Base-by-base conservation (phyloP, 306 rosid species). In the Hippophae rhamnoides region DNA sequence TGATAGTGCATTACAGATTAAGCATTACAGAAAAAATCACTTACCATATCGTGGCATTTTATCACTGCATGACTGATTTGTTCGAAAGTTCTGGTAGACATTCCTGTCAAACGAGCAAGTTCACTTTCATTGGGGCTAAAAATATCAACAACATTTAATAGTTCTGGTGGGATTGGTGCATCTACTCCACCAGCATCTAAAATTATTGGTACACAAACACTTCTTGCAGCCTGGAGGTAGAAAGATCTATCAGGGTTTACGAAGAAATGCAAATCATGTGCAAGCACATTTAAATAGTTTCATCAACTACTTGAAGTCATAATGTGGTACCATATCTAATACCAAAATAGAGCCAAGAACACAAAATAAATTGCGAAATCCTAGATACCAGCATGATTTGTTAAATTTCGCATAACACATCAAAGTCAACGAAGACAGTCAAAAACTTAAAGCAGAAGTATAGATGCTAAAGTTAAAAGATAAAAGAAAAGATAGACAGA, bases 71-170 rank as follows among this genome's bases (percentile, higher is more conserved):
- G 73, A 46, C 75, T 47, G 72, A 87, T 75, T 52, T 87, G 79
- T 58, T 79, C 84, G 74, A 87, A 87, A 49, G 79, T 90, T 66
- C 78, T 83, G 1, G 87, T 83, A 4, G 89, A 69, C 76, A 79
- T 66, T 71, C 82, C 85, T 1, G 96, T 92, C 64, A 87, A 60
- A 41, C 93, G 92, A 76, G 62, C 58, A 61, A 92, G 95, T 69
- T 92, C 98, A 58, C 62, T 74, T 85, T 92, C 96, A 75, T 92
- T 92, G 8, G 98, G 96, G 65, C 95, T 87, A 27, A 92, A 74
- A 74, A 87, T 85, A 77, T 85, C 95, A 52, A 87, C 80, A 65
- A 47, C 76, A 57, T 52, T 69, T 62, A 92, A 64, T 52, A 92
- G 79, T 72, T 87, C 89, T 40, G 51, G 81, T 9, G 98, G 85